Conservation (phyloP, 129 eudicot genomes). For the carrot (Daucus carota) region DH1_v3.0 NC_030386.2:28329501-28330000, state of each 20-base stretch:
- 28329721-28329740: constrained; percentile 37
- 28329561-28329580: constrained; percentile 79
- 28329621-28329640: constrained; percentile 91
- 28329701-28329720: constrained; percentile 1
- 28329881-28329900: constrained; percentile 43
- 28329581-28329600: constrained; percentile 52
- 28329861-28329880: constrained; percentile 29
- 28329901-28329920: constrained; percentile 83
- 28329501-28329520: constrained; percentile 59
- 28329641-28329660: constrained; percentile 55
- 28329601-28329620: constrained; percentile 65
- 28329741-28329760: constrained; percentile 34
- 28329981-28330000: constrained; percentile 75
- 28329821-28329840: constrained; percentile 11
- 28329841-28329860: constrained; percentile 29
- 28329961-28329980: constrained; percentile 59
- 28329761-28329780: constrained; percentile 13
- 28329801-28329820: not conserved
- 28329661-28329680: constrained; percentile 28
- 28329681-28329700: constrained; percentile 10
- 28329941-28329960: constrained; percentile 69
- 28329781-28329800: not conserved
- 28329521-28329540: constrained; percentile 57
- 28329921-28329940: constrained; percentile 45
- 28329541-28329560: constrained; percentile 78